Evolutionary conservation across 345 rosid genomes (phyloP).

Genomic region (Citrus glauca): DNA sequence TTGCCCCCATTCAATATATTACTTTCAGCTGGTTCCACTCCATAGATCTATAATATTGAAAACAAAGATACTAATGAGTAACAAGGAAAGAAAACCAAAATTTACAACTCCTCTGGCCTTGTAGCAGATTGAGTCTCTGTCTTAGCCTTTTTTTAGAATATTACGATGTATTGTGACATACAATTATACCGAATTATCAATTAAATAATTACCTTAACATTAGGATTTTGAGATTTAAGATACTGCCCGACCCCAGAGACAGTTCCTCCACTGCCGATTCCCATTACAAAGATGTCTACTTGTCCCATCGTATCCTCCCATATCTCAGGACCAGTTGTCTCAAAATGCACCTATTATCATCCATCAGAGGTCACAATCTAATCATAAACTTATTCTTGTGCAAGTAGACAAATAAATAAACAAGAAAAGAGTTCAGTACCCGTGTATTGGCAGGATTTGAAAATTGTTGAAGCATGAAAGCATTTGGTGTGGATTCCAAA

Average conservation of each 20-base stretch:
- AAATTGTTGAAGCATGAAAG: slow-evolving; percentile 85
- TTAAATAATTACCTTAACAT: slow-evolving; percentile 62
- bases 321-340: slow-evolving; percentile 96
- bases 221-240: slow-evolving; percentile 88
- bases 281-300: slow-evolving; percentile 95
- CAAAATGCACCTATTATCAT: slow-evolving; percentile 69
- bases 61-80: not conserved
- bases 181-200: not conserved
- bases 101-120: not conserved
- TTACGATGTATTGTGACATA: not conserved
- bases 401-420: not conserved
- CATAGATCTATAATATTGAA: slow-evolving; percentile 59
- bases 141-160: not conserved
- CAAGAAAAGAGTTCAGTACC: slow-evolving; percentile 30
- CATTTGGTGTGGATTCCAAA: slow-evolving; percentile 70
- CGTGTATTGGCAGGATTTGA: slow-evolving; percentile 81
- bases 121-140: not conserved
- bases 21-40: slow-evolving; percentile 97
- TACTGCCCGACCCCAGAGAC: slow-evolving; percentile 94
- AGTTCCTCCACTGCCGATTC: slow-evolving; percentile 98
- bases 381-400: not conserved
- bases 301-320: slow-evolving; percentile 94
- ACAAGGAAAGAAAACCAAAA: not conserved
- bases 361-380: not conserved
- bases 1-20: slow-evolving; percentile 91